These are phyloP conservation scores for Citeromyces siamensis DNA, from an alignment of 1,139 yeast genomes.

Conservation along the genomic window DNA sequence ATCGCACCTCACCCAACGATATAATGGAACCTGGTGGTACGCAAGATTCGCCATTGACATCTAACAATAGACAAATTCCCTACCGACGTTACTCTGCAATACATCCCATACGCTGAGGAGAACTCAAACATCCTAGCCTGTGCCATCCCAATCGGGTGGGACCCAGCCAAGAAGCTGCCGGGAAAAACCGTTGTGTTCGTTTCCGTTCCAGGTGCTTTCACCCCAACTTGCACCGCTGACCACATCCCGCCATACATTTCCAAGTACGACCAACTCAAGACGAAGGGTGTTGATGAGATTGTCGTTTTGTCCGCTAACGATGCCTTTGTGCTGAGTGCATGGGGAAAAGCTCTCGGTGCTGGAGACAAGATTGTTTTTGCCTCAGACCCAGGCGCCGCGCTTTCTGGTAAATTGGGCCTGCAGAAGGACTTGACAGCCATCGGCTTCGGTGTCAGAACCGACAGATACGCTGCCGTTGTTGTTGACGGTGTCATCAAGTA, in stretches of 20 bases:
- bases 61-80: conserved; percentile 27
- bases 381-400: conserved; percentile 55
- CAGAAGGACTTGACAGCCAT: conserved; percentile 37
- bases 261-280: conserved; percentile 36
- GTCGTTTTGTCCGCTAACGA: conserved; percentile 70
- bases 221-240: conserved; percentile 75
- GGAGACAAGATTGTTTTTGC: conserved; percentile 49
- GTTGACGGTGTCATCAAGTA: conserved; percentile 53
- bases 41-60: not conserved
- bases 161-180: conserved; percentile 32
- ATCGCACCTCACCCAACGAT: no score
- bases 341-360: conserved; percentile 64
- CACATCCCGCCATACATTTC: conserved; percentile 71
- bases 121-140: conserved; percentile 33
- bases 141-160: conserved; percentile 37
- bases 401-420: conserved; percentile 53
- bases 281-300: conserved; percentile 61
- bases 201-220: conserved; percentile 86
- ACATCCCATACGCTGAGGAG: conserved; percentile 41
- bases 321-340: conserved; percentile 70
- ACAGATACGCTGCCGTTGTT: conserved; percentile 61
- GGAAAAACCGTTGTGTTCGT: conserved; percentile 56
- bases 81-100: conserved; percentile 36
- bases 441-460: conserved; percentile 57
- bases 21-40: conserved; percentile 1